Base-by-base conservation (phyloP, 2,329 filamentous ascomycete species). In the Pseudogymnoascus sp. region DNA sequence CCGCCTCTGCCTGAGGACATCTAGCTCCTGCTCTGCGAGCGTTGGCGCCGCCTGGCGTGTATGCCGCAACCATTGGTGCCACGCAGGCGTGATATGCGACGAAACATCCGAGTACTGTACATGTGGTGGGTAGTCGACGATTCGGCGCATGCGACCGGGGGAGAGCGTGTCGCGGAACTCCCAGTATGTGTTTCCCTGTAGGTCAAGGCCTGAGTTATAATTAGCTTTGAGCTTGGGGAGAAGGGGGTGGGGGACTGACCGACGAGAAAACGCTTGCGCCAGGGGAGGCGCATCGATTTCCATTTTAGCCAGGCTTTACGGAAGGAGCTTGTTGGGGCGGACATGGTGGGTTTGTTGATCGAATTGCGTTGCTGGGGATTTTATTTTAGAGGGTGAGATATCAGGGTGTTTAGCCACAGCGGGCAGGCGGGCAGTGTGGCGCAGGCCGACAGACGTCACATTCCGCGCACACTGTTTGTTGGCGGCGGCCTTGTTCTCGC, bases 41-140 rank as follows among this genome's bases (percentile, higher is more conserved):
- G 74, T 78, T 0, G 84, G 84, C 1, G 84, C 74, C 0, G 77
- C 69, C 2, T 68, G 62, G 18, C 84, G 80, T 48, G 79, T 81
- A 70, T 86, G 77, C 13, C 84, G 81, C 56, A 88, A 76, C 84
- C 84, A 88, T 67, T 86, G 83, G 71, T 86, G 83, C 84, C 84
- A 88, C 64, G 78, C 76, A 9, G 84, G 83, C 58, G 79, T 74
- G 62, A 86, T 82, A 60, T 72, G 72, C 8, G 58, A 56, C 10
- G 67, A 65, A 59, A 86, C 77, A 33, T 81, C 77, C 66, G 76
- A 80, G 67, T 76, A 75, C 69, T 82, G 81, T 2, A 78, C 77
- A 41, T 74, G 74, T 56, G 75, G 72, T 9, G 82, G 82, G 71
- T 82, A 84, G 65, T 82, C 68, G 56, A 85, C 82, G 63, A 86